Conservation (phyloP, 345 rosid species). For the Erucastrum elatum region DNA sequence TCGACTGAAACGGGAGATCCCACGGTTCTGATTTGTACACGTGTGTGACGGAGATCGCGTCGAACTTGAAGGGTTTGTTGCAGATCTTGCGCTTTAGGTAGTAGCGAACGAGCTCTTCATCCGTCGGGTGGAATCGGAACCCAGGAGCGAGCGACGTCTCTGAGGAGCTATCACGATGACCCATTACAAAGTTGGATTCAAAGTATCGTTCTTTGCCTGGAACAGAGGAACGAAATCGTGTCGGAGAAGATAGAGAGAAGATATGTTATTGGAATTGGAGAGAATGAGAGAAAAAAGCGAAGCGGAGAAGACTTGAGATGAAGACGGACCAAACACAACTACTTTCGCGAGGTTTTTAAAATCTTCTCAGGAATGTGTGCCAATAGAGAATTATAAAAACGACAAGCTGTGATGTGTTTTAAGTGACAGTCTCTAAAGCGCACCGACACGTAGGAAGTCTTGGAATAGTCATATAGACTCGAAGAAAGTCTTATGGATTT, state of each 20-base stretch:
- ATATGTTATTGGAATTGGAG: background rate
- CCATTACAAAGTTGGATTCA: slow-evolving; percentile 41
- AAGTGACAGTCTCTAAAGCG: slow-evolving; percentile 7
- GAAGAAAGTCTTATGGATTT: slow-evolving; percentile 2
- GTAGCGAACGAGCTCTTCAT: slow-evolving; percentile 91
- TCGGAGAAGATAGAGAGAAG: slow-evolving; percentile 1
- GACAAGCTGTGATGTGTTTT: slow-evolving; percentile 9
- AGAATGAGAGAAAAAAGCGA: background rate
- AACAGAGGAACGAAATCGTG: background rate
- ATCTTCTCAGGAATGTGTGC: slow-evolving; percentile 26
- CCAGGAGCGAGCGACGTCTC: slow-evolving; percentile 76
- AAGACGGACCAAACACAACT: slow-evolving; percentile 9
- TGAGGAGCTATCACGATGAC: slow-evolving; percentile 38
- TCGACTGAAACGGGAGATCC: slow-evolving; percentile 92
- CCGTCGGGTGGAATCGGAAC: slow-evolving; percentile 92
- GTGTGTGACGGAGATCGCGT: slow-evolving; percentile 73
- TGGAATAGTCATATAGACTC: background rate
- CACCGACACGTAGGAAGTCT: background rate
- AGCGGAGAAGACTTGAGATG: slow-evolving; percentile 21
- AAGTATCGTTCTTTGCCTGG: background rate
- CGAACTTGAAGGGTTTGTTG: slow-evolving; percentile 65
- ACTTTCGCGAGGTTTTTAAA: slow-evolving; percentile 4
- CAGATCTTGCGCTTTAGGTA: slow-evolving; percentile 81
- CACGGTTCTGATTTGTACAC: slow-evolving; percentile 87
- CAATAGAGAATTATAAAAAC: background rate